Evolutionary conservation across 2,329 filamentous ascomycete species (phyloP).

Genomic region (Colletotrichum sp.): DNA sequence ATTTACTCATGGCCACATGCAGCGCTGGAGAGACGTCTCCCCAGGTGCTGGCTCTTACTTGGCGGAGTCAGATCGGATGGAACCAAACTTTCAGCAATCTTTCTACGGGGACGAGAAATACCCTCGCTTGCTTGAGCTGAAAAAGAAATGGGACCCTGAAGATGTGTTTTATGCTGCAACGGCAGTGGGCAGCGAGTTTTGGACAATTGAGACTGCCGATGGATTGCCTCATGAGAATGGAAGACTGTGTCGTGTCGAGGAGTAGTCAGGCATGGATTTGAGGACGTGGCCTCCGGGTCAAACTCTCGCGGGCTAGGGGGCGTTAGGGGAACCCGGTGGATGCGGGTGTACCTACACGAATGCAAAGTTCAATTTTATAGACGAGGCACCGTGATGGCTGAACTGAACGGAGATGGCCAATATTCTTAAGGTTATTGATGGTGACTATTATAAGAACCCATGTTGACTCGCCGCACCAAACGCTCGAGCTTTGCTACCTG

Average conservation of each 20-base stretch:
- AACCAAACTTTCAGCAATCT: slow-evolving; percentile 31
- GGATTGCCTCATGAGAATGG: slow-evolving; percentile 8
- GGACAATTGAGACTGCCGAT: slow-evolving; percentile 16
- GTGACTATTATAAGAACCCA: not conserved
- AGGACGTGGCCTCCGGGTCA: not conserved
- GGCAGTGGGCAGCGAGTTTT: slow-evolving; percentile 31
- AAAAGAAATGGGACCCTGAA: slow-evolving; percentile 33
- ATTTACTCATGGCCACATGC: not conserved
- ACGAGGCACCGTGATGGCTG: not conserved
- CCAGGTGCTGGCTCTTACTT: slow-evolving; percentile 29
- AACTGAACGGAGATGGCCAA: not conserved
- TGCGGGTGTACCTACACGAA: not conserved
- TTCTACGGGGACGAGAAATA: slow-evolving; percentile 35
- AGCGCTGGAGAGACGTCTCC: slow-evolving; percentile 31
- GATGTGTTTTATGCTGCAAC: slow-evolving; percentile 31
- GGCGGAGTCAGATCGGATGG: slow-evolving; percentile 34
- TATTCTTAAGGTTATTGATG: no score
- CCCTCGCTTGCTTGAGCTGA: slow-evolving; percentile 27
- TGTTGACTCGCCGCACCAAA: not conserved
- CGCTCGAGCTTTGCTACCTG: not conserved
- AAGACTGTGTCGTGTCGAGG: not conserved
- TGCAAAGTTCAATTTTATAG: not conserved
- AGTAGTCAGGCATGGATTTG: not conserved
- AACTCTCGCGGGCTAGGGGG: not conserved
- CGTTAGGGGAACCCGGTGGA: not conserved